These are phyloP conservation scores for Mycena latifolia DNA, from an alignment of 768 basidiomycete genomes.

Conservation along the genomic window DNA sequence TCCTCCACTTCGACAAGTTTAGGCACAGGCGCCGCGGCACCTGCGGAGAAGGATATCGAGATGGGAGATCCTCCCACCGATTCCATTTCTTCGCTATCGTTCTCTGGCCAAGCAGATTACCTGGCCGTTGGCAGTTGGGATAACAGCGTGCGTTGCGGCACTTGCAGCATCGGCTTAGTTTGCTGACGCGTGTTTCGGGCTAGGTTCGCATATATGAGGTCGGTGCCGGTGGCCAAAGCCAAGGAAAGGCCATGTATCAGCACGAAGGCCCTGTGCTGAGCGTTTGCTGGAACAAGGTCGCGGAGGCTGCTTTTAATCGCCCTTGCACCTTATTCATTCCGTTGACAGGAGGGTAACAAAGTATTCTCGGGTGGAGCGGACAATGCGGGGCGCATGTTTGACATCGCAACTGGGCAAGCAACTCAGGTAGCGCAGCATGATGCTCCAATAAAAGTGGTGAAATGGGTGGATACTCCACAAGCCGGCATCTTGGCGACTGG, in stretches of 20 bases:
- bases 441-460: slow-evolving; percentile 85
- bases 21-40: slow-evolving; percentile 50
- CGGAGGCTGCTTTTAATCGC: slow-evolving; percentile 37
- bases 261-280: slow-evolving; percentile 93
- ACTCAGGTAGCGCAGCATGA: slow-evolving; percentile 93
- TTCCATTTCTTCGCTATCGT: slow-evolving; percentile 87
- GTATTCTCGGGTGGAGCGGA: slow-evolving; percentile 94
- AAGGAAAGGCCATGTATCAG: slow-evolving; percentile 90
- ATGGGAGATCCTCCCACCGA: slow-evolving; percentile 86
- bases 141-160: slow-evolving; percentile 76
- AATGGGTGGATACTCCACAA: slow-evolving; percentile 83
- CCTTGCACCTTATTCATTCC: slow-evolving; percentile 22
- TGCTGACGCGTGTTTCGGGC: slow-evolving; percentile 31
- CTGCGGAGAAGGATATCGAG: slow-evolving; percentile 83
- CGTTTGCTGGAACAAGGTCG: slow-evolving; percentile 92
- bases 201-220: slow-evolving; percentile 96
- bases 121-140: slow-evolving; percentile 96
- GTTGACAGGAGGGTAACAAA: slow-evolving; percentile 85
- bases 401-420: slow-evolving; percentile 84
- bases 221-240: slow-evolving; percentile 79
- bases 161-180: background rate
- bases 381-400: slow-evolving; percentile 95
- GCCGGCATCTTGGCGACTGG: slow-evolving; percentile 90
- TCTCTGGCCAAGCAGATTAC: slow-evolving; percentile 89
- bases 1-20: slow-evolving; percentile 43